Evolutionary conservation across 1,139 yeast genomes (phyloP).

Genomic region (Taphrina confusa): DNA sequence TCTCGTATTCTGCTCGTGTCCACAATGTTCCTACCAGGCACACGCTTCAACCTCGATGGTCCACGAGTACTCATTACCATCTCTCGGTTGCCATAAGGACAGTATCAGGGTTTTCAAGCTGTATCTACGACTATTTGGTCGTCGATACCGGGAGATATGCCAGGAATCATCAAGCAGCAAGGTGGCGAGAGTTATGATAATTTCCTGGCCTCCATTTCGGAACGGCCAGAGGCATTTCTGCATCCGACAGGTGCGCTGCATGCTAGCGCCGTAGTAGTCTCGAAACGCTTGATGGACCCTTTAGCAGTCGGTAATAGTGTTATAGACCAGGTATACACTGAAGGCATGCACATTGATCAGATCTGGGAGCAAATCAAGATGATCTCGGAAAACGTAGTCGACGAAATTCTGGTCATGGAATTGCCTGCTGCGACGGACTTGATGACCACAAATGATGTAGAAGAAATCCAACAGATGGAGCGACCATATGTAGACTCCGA

Average conservation of each 20-base stretch:
- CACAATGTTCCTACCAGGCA: too few relatives aligned
- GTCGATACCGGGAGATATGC: too few relatives aligned
- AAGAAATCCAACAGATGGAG: constrained; percentile 2
- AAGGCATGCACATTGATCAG: constrained; percentile 86
- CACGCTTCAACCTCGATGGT: too few relatives aligned
- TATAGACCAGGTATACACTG: constrained; percentile 71
- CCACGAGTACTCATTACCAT: too few relatives aligned
- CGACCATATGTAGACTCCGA: constrained; percentile 36
- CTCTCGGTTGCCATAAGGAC: too few relatives aligned
- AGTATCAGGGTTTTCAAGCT: too few relatives aligned
- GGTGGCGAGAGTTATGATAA: neutral
- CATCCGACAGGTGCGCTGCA: constrained; percentile 35
- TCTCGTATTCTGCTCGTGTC: constrained; percentile 1
- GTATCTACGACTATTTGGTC: too few relatives aligned
- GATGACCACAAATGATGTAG: constrained; percentile 47
- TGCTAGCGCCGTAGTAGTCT: constrained; percentile 26
- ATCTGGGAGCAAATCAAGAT: constrained; percentile 92
- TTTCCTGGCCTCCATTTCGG: constrained; percentile 4
- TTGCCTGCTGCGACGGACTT: constrained; percentile 47
- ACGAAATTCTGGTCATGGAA: constrained; percentile 46
- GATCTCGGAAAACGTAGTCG: constrained; percentile 48
- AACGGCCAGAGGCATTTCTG: constrained; percentile 31
- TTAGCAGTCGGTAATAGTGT: constrained; percentile 64
- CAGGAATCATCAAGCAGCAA: neutral
- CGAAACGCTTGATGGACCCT: constrained; percentile 55